phyloP scores from a whole-genome alignment of 2,329 filamentous ascomycete species.

The Onygenales sp. region DNA sequence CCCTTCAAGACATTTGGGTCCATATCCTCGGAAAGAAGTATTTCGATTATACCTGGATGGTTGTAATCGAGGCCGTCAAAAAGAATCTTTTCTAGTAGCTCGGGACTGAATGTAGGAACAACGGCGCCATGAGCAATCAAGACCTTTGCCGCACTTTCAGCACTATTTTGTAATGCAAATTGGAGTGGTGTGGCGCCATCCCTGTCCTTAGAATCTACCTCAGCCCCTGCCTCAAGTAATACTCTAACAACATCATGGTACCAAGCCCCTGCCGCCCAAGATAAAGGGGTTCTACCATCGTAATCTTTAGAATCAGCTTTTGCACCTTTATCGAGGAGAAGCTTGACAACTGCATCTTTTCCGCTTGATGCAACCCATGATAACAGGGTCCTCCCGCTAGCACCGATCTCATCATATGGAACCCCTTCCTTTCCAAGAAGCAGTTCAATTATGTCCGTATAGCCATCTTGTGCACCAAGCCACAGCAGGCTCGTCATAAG shows the following conservation, averaged over 20 bases:
- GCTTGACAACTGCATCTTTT: slow-evolving; percentile 8
- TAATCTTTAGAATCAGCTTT: not conserved
- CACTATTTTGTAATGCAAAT: not conserved
- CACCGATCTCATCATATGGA: not conserved
- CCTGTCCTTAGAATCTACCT: not conserved
- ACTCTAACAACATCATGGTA: not conserved
- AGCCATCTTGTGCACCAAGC: not conserved
- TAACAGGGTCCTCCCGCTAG: not conserved
- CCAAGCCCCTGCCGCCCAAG: not conserved
- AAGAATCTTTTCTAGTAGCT: not conserved
- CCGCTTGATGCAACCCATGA: not conserved
- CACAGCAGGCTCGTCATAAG: not conserved
- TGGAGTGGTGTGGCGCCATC: not conserved
- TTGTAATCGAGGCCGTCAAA: not conserved
- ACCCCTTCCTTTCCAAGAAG: not conserved
- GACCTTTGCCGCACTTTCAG: not conserved
- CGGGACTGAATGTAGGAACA: not conserved
- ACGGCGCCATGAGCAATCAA: not conserved
- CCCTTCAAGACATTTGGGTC: not conserved
- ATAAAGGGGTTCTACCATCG: not conserved
- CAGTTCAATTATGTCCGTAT: not conserved
- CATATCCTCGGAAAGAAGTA: not conserved
- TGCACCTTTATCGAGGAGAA: slow-evolving; percentile 7
- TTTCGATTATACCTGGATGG: not conserved
- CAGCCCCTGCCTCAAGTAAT: not conserved